A percentile compares a stretch with the other conserved stretches of the same genome.
Conservation (phyloP, 352 stramenopile genomes). For the Pythium graminicola region DNA sequence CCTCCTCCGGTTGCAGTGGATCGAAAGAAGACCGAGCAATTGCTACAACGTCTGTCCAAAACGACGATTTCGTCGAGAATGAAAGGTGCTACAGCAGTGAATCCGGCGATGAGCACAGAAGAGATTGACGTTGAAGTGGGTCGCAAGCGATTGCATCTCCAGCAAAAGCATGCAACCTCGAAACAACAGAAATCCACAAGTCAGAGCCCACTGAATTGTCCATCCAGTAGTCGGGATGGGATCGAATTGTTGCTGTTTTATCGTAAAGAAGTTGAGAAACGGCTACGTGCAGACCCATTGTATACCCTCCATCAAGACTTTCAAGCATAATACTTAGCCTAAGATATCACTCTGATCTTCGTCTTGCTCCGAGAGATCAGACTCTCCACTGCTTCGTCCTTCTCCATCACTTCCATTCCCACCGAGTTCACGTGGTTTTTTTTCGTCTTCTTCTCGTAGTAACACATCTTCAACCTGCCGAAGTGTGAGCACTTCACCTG, state of each 20-base stretch:
- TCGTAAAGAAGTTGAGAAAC: slow-evolving; percentile 54
- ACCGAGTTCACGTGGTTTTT: slow-evolving; percentile 15
- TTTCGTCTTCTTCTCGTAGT: slow-evolving; percentile 40
- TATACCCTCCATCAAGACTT: slow-evolving; percentile 19
- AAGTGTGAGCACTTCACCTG: slow-evolving; percentile 35
- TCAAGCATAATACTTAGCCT: slow-evolving; percentile 17
- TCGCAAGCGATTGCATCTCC: slow-evolving; percentile 17
- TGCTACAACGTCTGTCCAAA: slow-evolving; percentile 44
- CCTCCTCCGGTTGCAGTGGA: slow-evolving; percentile 28
- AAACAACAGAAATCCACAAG: not conserved
- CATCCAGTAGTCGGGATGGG: slow-evolving; percentile 31
- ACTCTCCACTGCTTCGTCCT: slow-evolving; percentile 25
- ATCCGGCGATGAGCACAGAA: not conserved
- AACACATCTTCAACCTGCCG: slow-evolving; percentile 41
- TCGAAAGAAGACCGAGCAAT: slow-evolving; percentile 24
- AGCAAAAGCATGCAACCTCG: slow-evolving; percentile 5
- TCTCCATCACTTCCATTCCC: slow-evolving; percentile 10
- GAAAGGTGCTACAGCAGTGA: slow-evolving; percentile 18
- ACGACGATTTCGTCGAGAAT: slow-evolving; percentile 49
- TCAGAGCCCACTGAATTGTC: not conserved
- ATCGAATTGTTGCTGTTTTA: slow-evolving; percentile 63
- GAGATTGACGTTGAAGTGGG: slow-evolving; percentile 7
- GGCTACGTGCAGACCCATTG: slow-evolving; percentile 28
- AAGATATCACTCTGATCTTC: slow-evolving; percentile 32
- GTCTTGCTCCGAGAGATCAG: slow-evolving; percentile 22